Base-by-base conservation (phyloP, 179 eudicot genomes). In the Nepenthes alata region DNA sequence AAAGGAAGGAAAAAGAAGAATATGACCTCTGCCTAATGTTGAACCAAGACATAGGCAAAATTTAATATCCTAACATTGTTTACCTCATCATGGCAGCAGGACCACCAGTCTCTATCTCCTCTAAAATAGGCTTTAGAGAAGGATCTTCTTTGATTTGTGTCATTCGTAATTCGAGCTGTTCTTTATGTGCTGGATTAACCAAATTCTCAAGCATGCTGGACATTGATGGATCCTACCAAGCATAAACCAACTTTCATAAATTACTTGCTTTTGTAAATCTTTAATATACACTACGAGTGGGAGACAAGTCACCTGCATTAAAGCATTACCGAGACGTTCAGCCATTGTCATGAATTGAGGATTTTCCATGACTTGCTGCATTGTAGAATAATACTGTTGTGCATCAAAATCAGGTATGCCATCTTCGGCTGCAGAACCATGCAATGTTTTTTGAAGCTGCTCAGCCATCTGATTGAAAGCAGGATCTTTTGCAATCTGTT, bases 21-120 rank as follows among this genome's bases (percentile, higher is more conserved):
- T 16, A 16, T 25, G 25, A 25, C 25, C 25, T 25, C 25, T 25
- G 25, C 25, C 25, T 25, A 25, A 25, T 25, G 25, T 25, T 25
- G 45, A 41, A 41, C 45, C 45, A 41, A 41, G 45, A 37, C 39
- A 62, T 47, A 45, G 37, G 36, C 36, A 1, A 41, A 41, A 4
- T 25, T 25, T 25, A 25, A 25, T 41, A 12, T 62, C 7, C 37
- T 35, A 37, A 11, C 25, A 36, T 12, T 10, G 11, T 16, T 5
- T 57, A 94, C 99, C 91, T 87, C 99, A 94, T 94, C 99, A 94
- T 94, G 58, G 99, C 99, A 73, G 97, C 82, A 11, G 99, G 96
- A 54, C 97, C 99, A 15, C 99, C 99, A 38, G 66, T 75, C 77
- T 94, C 99, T 45, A 94, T 94, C 82, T 94, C 99, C 14, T 94